Evolutionary conservation across 2,329 filamentous ascomycete species (phyloP), one percentile per base, ranked within the genome.

Genomic region (Ceratocystis cubensis): DNA sequence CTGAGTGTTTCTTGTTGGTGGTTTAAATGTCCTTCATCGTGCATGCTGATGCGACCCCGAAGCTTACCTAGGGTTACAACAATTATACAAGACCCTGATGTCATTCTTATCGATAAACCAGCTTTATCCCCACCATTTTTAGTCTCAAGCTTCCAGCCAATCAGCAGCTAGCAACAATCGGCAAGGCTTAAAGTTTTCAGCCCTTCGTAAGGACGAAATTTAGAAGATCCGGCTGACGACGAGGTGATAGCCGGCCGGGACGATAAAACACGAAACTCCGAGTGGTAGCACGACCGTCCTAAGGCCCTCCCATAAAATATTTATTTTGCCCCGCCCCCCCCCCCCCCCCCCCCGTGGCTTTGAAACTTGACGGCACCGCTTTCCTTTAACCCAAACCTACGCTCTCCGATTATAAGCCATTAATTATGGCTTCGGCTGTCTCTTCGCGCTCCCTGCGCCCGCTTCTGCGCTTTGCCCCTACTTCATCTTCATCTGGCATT

Each of bases 141-240:
- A 20, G 5, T 22, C 37, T 5, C 45, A 6, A 41, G 33, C 22
- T 65, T 30, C 3, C 15, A 59, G 61, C 65, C 65, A 66, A 66
- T 66, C 59, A 63, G 33, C 20, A 46, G 59, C n/a, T 7, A 25
- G 30, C 4, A 57, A 45, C 62, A 28, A 15, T 28, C 4, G 20
- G 33, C 56, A 37, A 65, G 46, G 41, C 50, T 61, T 59, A 65
- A 67, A 65, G 61, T 64, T 67, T 67, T 67, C 63, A 61, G 53
- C 48, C 30, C 66, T 61, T 41, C 25, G 25, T 28, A n/a, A 57
- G n/a, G 53, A 33, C 53, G 17, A 33, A 6, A 7, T 13, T 30
- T 30, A 3, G 53, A 59, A 17, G 56, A 37, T 59, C 30, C 46
- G 20, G 37, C 5, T 45, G 59, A 62, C 37, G 56, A 59, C 28